Conservation (phyloP, 1,284 basidiomycete genomes). For the Thelephora terrestris region DNA sequence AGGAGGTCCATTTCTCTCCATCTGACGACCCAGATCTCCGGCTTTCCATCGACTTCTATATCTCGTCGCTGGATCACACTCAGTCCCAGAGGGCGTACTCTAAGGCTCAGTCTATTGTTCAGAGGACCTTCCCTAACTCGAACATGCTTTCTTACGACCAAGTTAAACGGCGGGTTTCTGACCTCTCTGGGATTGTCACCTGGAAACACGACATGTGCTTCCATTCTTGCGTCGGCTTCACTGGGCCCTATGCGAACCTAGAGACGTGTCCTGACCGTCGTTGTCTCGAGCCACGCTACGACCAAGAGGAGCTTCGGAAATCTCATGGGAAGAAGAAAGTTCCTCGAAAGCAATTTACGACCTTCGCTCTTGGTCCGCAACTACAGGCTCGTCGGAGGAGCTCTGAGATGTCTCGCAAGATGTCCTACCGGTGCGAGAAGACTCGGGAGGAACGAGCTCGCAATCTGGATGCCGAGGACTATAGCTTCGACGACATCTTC, state of each 20-base stretch:
- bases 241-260: conserved; percentile 17
- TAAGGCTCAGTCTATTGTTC: background rate
- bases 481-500: conserved; percentile 8
- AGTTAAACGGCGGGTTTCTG: conserved; percentile 15
- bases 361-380: conserved; percentile 18
- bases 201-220: conserved; percentile 23
- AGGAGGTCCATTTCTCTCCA: too few relatives aligned
- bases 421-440: conserved; percentile 6
- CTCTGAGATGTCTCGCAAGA: conserved; percentile 5
- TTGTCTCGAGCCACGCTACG: conserved; percentile 10
- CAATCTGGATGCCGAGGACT: background rate
- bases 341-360: conserved; percentile 10
- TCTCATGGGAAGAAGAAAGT: background rate
- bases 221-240: too few relatives aligned
- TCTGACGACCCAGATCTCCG: too few relatives aligned
- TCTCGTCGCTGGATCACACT: too few relatives aligned
- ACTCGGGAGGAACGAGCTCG: conserved; percentile 11
- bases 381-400: too few relatives aligned
- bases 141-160: conserved; percentile 18
- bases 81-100: conserved; percentile 17
- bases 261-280: conserved; percentile 8
- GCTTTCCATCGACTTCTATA: too few relatives aligned
- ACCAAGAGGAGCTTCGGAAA: background rate
- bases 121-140: conserved; percentile 9
- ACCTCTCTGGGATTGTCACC: conserved; percentile 19